Evolutionary conservation across 1,284 basidiomycete genomes (phyloP), one percentile per base, ranked within the genome.

Genomic region (Ustilago crameri): DNA sequence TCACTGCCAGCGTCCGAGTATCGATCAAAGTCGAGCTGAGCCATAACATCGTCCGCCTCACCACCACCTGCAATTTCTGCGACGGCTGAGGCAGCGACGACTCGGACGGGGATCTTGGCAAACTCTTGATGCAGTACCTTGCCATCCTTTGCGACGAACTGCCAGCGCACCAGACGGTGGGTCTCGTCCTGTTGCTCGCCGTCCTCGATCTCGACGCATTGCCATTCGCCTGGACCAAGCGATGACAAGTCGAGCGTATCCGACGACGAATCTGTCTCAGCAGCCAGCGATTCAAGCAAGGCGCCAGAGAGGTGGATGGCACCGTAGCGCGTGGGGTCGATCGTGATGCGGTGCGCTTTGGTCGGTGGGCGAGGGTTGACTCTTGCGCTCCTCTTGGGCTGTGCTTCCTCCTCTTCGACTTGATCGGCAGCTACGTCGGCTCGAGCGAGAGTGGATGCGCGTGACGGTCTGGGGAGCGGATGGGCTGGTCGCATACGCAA

Each of bases 251-350:
- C 74, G 5, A 66, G 51, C 9, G 49, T 37, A 42, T 20, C 43
- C 23, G 51, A 7, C 7, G 52, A 46, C 17, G 49, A 37, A 18
- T 41, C 20, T 18, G 61, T 47, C 34, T 54, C 44, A 14, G 55
- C 62, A 7, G 54, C 48, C 20, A 62, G 41, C 26, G 63, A 62
- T 27, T 74, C 76, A 34, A 81, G 66, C 42, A 80, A 41, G 5
- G 53, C 14, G 0, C 71, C 76, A 3, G 72, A 57, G 3, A 81
- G 54, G 41, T 82, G 80, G 56, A 73, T 66, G 37, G 66, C 64
- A n/a, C 59, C 68, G 59, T 82, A 82, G 1, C 80, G 64, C 10
- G 76, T 76, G 0, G 80, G 80, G 42, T 82, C 80, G 50, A 82
- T 76, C 10, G 79, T 81, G 42, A 78, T 62, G 10, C 78, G 44